Evolutionary conservation across 2,329 filamentous ascomycete species (phyloP).

Genomic region (Trichoderma atroviride): DNA sequence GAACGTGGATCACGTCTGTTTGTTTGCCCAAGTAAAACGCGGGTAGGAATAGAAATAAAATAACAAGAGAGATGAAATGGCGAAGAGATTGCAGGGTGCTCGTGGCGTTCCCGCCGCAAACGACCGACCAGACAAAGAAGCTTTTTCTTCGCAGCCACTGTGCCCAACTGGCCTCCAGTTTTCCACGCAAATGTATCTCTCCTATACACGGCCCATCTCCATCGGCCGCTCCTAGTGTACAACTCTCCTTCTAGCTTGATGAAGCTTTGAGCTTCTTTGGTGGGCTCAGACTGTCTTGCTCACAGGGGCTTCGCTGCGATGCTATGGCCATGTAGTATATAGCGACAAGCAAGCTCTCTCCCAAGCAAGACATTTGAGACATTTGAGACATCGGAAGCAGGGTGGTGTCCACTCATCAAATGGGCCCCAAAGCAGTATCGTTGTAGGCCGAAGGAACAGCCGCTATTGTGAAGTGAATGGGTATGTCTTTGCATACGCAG

Average conservation of each 20-base stretch:
- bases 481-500: slow-evolving; percentile 18
- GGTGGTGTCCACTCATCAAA: slow-evolving; percentile 15
- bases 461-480: slow-evolving; percentile 22
- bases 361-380: slow-evolving; percentile 26
- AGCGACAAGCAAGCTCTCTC: not conserved
- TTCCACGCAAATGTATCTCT: not conserved
- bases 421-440: slow-evolving; percentile 13
- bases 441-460: slow-evolving; percentile 18
- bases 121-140: slow-evolving; percentile 21
- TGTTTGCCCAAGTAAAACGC: not conserved
- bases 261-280: not conserved
- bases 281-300: not conserved
- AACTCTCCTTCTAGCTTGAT: not conserved
- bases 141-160: not conserved
- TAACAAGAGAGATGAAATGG: not conserved
- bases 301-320: not conserved
- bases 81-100: not conserved
- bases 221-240: not conserved
- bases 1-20: not conserved
- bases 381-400: slow-evolving; percentile 21
- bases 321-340: not conserved
- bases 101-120: slow-evolving; percentile 7
- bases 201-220: not conserved
- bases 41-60: not conserved
- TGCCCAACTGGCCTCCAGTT: not conserved